Evolutionary conservation across 2,329 filamentous ascomycete species (phyloP).

Genomic region (Cercospora beticola): DNA sequence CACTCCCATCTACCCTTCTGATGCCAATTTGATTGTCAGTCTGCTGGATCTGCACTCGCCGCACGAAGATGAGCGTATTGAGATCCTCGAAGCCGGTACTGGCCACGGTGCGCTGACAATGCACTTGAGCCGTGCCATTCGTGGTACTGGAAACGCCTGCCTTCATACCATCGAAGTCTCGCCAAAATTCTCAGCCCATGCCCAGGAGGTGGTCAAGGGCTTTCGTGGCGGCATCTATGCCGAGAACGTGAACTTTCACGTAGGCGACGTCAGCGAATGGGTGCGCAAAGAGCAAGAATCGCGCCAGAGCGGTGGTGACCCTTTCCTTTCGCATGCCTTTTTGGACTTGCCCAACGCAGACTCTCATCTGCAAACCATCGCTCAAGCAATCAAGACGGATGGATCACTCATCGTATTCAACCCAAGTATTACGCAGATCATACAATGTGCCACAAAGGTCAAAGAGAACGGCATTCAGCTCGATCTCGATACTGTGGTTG

Average conservation of each 20-base stretch:
- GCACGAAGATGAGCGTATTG: constrained; percentile 46
- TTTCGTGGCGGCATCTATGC: constrained; percentile 71
- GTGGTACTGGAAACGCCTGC: constrained; percentile 56
- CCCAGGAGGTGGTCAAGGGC: constrained; percentile 62
- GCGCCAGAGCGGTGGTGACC: constrained; percentile 40
- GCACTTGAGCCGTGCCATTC: constrained; percentile 69
- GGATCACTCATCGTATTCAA: constrained; percentile 69
- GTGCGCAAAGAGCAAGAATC: constrained; percentile 53
- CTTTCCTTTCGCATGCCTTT: constrained; percentile 70
- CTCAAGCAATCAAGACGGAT: constrained; percentile 61
- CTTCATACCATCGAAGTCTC: constrained; percentile 72
- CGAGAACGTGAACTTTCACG: constrained; percentile 70
- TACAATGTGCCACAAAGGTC: constrained; percentile 59
- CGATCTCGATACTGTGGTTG: constrained; percentile 59
- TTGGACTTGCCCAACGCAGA: constrained; percentile 70
- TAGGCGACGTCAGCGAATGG: constrained; percentile 65
- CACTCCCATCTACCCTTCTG: constrained; percentile 76
- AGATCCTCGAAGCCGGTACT: constrained; percentile 81
- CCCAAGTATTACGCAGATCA: constrained; percentile 76
- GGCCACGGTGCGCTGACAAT: constrained; percentile 80
- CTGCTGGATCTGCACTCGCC: constrained; percentile 68
- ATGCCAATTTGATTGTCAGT: constrained; percentile 72
- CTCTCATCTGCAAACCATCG: constrained; percentile 51
- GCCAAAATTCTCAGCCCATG: constrained; percentile 61
- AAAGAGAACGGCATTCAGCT: constrained; percentile 57